These are phyloP conservation scores for Leishmania gerbilli DNA, from an alignment of 208 protist species.

Conservation along the genomic window DNA sequence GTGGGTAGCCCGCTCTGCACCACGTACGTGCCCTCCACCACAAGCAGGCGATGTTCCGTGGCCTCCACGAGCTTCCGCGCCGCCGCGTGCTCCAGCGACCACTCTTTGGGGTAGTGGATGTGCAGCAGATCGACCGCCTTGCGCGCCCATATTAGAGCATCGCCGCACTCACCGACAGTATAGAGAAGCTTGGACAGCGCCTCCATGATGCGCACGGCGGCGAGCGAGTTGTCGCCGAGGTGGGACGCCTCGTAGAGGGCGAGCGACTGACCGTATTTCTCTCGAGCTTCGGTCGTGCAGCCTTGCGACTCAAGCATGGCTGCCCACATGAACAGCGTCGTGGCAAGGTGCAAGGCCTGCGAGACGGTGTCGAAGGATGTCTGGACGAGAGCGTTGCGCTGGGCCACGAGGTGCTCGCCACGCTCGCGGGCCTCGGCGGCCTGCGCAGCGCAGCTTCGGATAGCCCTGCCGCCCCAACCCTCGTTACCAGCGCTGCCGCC, in stretches of 20 bases:
- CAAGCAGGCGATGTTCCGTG: constrained; percentile 37
- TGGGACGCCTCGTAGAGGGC: constrained; percentile 47
- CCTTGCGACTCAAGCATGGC: constrained; percentile 46
- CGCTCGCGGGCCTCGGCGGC: constrained; percentile 2
- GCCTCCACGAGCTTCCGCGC: constrained; percentile 30
- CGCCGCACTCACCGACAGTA: constrained; percentile 46
- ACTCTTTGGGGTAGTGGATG: constrained; percentile 38
- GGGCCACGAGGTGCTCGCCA: constrained; percentile 12
- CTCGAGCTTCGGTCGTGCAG: constrained; percentile 33
- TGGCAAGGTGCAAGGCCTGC: constrained; percentile 18
- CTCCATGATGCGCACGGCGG: constrained; percentile 34
- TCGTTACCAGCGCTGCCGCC: constrained; percentile 2
- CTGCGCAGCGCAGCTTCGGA: neutral
- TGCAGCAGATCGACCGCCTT: constrained; percentile 35
- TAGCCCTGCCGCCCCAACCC: neutral
- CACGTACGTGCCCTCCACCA: constrained; percentile 51
- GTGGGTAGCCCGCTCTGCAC: constrained; percentile 31
- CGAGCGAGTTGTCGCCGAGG: constrained; percentile 33
- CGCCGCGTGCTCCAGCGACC: constrained; percentile 39
- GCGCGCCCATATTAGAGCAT: constrained; percentile 48
- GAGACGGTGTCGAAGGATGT: constrained; percentile 23
- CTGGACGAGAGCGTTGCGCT: constrained; percentile 27
- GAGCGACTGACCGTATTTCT: constrained; percentile 46
- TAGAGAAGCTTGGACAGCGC: constrained; percentile 54
- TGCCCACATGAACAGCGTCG: constrained; percentile 28